These are phyloP conservation scores for Syzygium jambos DNA, from an alignment of 345 rosid species.

Conservation along the genomic window DNA sequence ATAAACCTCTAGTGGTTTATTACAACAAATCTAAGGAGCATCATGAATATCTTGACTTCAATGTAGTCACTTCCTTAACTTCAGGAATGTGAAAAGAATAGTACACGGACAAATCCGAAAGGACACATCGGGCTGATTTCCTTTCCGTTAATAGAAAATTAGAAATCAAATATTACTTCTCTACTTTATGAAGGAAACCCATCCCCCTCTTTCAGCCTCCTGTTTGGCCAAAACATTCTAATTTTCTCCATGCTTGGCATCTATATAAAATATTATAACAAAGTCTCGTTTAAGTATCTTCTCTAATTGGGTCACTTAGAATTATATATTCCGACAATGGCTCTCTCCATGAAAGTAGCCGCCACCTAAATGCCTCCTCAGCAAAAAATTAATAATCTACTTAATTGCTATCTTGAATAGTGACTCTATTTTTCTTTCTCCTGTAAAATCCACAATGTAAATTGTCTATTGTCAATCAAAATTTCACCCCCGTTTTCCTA, in stretches of 20 bases:
- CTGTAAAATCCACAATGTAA: neutral
- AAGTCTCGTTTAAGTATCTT: neutral
- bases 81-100: neutral
- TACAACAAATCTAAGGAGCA: too few species aligned
- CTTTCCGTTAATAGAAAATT: neutral
- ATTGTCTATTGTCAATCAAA: neutral
- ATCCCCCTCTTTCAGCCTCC: neutral
- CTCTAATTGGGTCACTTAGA: neutral
- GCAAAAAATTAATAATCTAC: too few species aligned
- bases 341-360: neutral
- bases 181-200: neutral
- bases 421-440: neutral
- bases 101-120: neutral
- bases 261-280: neutral
- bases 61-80: neutral
- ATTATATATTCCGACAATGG: neutral
- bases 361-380: neutral
- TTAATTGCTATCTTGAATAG: neutral
- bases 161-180: neutral
- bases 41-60: too few species aligned
- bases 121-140: neutral
- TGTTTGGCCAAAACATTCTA: neutral
- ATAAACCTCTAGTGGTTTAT: too few species aligned
- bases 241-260: neutral
- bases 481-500: too few species aligned